These are phyloP conservation scores for Fusarium piperis DNA, from an alignment of 2,329 filamentous ascomycete species.

Conservation along the genomic window DNA sequence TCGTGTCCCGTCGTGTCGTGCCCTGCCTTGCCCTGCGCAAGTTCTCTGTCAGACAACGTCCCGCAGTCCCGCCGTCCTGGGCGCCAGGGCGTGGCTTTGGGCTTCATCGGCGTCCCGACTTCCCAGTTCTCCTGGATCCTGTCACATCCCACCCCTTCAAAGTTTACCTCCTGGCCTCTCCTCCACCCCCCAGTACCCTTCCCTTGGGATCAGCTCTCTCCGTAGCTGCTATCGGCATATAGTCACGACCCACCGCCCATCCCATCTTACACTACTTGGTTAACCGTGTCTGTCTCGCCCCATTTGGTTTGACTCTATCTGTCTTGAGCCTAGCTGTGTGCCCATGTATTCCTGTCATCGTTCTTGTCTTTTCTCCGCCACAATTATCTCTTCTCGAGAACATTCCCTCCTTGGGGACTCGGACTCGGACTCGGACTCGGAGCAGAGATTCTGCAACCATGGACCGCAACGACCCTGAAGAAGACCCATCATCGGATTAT, in stretches of 20 bases:
- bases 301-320: constrained; percentile 9
- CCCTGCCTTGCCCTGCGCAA: not conserved
- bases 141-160: constrained; percentile 17
- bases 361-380: constrained; percentile 1
- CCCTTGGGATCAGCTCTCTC: constrained; percentile 28
- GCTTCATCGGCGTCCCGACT: constrained; percentile 5
- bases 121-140: not conserved
- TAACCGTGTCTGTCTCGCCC: constrained; percentile 4
- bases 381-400: constrained; percentile 17
- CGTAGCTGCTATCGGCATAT: constrained; percentile 34
- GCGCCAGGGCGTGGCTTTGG: constrained; percentile 9
- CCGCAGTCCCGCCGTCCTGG: constrained; percentile 17
- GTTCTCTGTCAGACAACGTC: constrained; percentile 18
- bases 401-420: constrained; percentile 5
- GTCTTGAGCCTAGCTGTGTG: constrained; percentile 1
- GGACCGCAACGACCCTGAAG: constrained; percentile 39
- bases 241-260: constrained; percentile 24
- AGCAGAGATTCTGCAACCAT: constrained; percentile 27
- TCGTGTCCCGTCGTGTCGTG: not conserved
- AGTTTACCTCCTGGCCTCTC: constrained; percentile 11
- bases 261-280: constrained; percentile 4
- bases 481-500: constrained; percentile 53
- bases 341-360: constrained; percentile 33
- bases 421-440: not conserved
- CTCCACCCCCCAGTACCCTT: constrained; percentile 26